phyloP scores from a whole-genome alignment of 2,329 filamentous ascomycete genomes.

The Fusarium miscanthi region DNA sequence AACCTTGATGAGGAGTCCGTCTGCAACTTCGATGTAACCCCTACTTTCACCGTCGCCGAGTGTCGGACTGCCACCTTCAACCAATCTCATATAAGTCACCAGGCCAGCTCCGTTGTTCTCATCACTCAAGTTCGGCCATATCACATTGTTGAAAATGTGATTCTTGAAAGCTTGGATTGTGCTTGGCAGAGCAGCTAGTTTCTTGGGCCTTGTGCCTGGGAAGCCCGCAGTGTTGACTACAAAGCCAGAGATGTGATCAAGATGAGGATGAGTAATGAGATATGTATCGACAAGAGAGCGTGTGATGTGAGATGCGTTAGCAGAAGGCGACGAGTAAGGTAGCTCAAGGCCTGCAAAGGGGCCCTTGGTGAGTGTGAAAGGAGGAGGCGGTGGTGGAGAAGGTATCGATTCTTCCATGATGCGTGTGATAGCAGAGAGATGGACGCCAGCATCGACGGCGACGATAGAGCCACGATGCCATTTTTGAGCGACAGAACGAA shows the following conservation, averaged over 20 bases:
- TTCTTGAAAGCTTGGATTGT: slow-evolving; percentile 93
- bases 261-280: slow-evolving; percentile 95
- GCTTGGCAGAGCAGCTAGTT: slow-evolving; percentile 83
- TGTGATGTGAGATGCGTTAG: slow-evolving; percentile 85
- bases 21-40: slow-evolving; percentile 89
- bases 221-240: slow-evolving; percentile 93
- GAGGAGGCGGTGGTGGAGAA: slow-evolving; percentile 48
- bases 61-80: slow-evolving; percentile 87
- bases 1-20: slow-evolving; percentile 88
- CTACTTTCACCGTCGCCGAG: slow-evolving; percentile 82
- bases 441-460: slow-evolving; percentile 93
- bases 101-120: slow-evolving; percentile 95
- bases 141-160: slow-evolving; percentile 97
- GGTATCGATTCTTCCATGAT: slow-evolving; percentile 73
- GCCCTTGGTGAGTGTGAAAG: slow-evolving; percentile 70
- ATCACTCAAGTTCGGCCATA: slow-evolving; percentile 97
- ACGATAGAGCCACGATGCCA: slow-evolving; percentile 88
- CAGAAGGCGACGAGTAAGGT: slow-evolving; percentile 71
- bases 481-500: slow-evolving; percentile 80
- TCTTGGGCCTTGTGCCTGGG: slow-evolving; percentile 83
- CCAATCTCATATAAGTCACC: slow-evolving; percentile 87
- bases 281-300: slow-evolving; percentile 85
- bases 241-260: slow-evolving; percentile 92
- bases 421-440: slow-evolving; percentile 84
- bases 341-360: slow-evolving; percentile 85